Evolutionary conservation across 371 early-diverging fungal species (phyloP), one percentile per base, ranked within the genome.

Genomic region (Rhizopus arrhizus): DNA sequence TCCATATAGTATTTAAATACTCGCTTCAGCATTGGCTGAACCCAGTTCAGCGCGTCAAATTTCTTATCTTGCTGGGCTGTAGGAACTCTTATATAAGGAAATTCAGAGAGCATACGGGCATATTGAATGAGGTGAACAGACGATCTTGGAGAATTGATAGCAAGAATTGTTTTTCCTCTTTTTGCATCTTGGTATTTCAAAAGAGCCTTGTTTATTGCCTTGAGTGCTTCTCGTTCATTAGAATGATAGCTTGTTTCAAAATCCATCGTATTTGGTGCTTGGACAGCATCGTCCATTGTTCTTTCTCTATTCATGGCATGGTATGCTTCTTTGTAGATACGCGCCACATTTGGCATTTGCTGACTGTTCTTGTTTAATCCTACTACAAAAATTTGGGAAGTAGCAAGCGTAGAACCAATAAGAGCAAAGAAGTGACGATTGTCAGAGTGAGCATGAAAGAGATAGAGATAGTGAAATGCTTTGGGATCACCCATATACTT

Each of bases 11-110:
- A 85, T 6, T 74, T 75, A 11, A 97, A 55, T 85, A 95, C 89
- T 34, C 87, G 77, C 29, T 80, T 77, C 12, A 84, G 68, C 1
- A 83, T 85, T 11, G 84, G 83, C 34, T 82, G 80, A 60, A 95
- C 91, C 97, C 97, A 97, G 55, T 91, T 91, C 9, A 97, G 73
- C 0, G 94, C 81, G 7, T 93, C 90, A 59, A 93, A 84, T 2
- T 69, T 68, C 34, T 77, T 83, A 49, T 87, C 89, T 53, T 64
- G 60, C 51, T 79, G 76, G 46, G 86, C 78, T 5, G 82, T 79
- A 3, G 91, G 90, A 45, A 92, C 73, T 0, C 80, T 56, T 5
- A 93, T 67, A 42, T 79, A 74, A 0, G 95, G 94, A 57, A 91
- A 88, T 3, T 88, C 85, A 12, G 72, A 69, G 2, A 95, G 61